A percentile compares a stretch with the other conserved stretches of the same genome.
phyloP scores from a whole-genome alignment of 192 early-diverging fungal species.

The Rhizoclosmatium globosum region DNA sequence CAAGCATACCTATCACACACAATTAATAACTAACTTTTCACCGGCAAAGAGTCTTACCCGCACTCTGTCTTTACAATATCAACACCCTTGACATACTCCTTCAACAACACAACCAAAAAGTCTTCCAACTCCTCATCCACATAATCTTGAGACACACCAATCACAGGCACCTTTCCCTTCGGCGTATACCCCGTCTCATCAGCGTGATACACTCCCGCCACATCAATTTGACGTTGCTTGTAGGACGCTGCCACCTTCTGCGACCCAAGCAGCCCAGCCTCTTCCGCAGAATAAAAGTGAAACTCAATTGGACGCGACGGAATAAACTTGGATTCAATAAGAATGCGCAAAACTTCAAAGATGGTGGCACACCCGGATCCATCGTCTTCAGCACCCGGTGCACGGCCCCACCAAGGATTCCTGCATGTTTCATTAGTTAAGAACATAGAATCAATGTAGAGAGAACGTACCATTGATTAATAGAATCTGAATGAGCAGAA shows the following conservation, averaged over 20 bases:
- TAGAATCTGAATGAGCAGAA: constrained; percentile 88
- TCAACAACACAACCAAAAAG: constrained; percentile 64
- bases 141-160: constrained; percentile 87
- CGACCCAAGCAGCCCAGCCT: constrained; percentile 83
- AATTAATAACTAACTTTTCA: not conserved
- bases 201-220: constrained; percentile 84
- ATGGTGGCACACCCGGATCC: constrained; percentile 93
- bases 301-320: constrained; percentile 88
- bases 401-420: constrained; percentile 77
- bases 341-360: constrained; percentile 82
- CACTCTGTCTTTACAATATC: constrained; percentile 77
- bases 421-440: no score
- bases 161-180: constrained; percentile 51
- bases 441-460: not conserved
- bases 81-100: constrained; percentile 68
- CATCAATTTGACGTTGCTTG: constrained; percentile 59
- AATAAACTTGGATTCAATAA: constrained; percentile 72
- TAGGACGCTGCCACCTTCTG: constrained; percentile 83
- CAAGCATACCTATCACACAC: constrained; percentile 57
- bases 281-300: constrained; percentile 78
- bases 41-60: constrained; percentile 49
- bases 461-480: constrained; percentile 83
- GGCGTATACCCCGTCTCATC: constrained; percentile 94
- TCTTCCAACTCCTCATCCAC: constrained; percentile 65
- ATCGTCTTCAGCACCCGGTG: constrained; percentile 91